Evolutionary conservation across 495 filamentous ascomycete species (phyloP), one percentile per base, ranked within the genome.

Genomic region (Neurospora sp.): DNA sequence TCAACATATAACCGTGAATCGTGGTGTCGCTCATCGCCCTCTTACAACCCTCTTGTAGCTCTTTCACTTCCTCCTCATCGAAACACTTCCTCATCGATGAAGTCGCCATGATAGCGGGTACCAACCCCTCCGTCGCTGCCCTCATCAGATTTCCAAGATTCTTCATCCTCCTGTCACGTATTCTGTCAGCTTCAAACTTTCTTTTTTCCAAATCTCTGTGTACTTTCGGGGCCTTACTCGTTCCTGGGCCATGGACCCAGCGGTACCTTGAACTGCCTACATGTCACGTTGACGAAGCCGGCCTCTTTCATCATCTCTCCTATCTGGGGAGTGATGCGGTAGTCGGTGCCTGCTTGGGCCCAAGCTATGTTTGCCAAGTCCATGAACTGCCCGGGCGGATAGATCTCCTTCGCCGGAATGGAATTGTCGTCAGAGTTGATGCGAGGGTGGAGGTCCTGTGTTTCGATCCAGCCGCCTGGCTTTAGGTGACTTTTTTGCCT

Each of bases 261-360:
- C 4, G 90, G 90, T 22, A 87, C 79, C 74, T 88, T 89, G 72
- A 80, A 82, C 12, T 82, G 70, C 40, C 78, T 78, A 74, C 86
- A 82, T 14, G 85, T 75, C 18, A 91, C 84, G 73, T 90, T 86
- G 27, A 85, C 80, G 75, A 90, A 93, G 0, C 90, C 89, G 0
- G 86, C 81, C 31, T 88, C 87, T 76, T 35, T 81, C 79, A 78
- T 82, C 81, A 18, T 85, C 77, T 47, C 85, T 78, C 31, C 83
- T 79, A 74, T 87, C 81, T 71, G 85, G 71, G 70, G 85, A 81
- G 74, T 86, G 41, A 83, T 77, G 20, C 85, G 80, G 1, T 87
- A 72, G 42, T 87, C 82, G 31, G 84, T 80, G 77, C 77, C 78
- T 68, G 81, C 74, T 7, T 68, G 69, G 1, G 31, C 69, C 70